phyloP scores from a whole-genome alignment of 2,329 filamentous ascomycete species.

The Beauveria bassiana region DNA sequence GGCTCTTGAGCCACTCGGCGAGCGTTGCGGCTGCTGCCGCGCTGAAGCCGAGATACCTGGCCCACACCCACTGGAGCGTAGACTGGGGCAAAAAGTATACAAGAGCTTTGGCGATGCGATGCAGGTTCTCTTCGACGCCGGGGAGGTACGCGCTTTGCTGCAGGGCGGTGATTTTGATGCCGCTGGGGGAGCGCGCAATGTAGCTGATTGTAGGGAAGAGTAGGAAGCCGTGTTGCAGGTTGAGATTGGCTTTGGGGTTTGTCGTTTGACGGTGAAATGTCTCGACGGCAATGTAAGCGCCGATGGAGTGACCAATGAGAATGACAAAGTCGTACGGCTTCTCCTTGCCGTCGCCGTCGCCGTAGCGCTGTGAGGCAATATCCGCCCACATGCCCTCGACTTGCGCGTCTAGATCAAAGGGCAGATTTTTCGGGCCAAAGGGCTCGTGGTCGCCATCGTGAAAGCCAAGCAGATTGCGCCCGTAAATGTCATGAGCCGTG shows the following conservation, averaged over 20 bases:
- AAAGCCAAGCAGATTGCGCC: constrained; percentile 52
- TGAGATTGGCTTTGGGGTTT: constrained; percentile 29
- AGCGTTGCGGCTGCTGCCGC: constrained; percentile 41
- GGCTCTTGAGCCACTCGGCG: constrained; percentile 45
- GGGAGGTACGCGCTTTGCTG: constrained; percentile 27
- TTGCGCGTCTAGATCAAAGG: constrained; percentile 46
- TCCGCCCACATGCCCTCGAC: constrained; percentile 36
- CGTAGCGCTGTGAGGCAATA: constrained; percentile 24
- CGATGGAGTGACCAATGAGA: constrained; percentile 67
- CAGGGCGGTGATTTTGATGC: constrained; percentile 33
- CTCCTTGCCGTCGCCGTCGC: constrained; percentile 10
- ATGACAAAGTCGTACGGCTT: constrained; percentile 50
- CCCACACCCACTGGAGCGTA: constrained; percentile 36
- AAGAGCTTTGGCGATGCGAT: constrained; percentile 32
- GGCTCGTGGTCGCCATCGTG: constrained; percentile 43
- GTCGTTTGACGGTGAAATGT: constrained; percentile 50
- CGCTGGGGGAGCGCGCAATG: constrained; percentile 55
- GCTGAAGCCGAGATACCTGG: constrained; percentile 39
- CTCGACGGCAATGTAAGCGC: constrained; percentile 64
- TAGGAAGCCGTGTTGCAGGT: constrained; percentile 48
- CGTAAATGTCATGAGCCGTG: constrained; percentile 46
- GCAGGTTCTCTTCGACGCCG: constrained; percentile 33
- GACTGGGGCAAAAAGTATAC: constrained; percentile 33
- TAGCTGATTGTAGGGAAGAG: constrained; percentile 71
- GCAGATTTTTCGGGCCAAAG: constrained; percentile 33